Evolutionary conservation across 768 basidiomycete species (phyloP), one percentile per base, ranked within the genome.

Genomic region (Holtermannia corniformis): DNA sequence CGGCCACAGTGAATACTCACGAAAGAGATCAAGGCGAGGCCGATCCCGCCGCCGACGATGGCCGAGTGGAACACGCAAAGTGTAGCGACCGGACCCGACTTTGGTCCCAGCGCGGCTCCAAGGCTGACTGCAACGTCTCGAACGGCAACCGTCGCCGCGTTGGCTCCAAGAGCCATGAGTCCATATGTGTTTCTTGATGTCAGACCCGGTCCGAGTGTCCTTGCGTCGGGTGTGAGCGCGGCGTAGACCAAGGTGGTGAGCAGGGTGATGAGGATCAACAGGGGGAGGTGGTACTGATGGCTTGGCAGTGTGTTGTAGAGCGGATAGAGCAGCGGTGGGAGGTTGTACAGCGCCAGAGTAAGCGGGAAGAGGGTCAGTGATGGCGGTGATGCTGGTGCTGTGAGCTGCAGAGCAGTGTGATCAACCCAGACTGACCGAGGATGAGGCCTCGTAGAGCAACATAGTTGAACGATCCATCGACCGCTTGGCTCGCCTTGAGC

Each of bases 301-400:
- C 32, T 37, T 37, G 63, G 66, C 10, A 61, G 54, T 7, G 61
- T 49, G 43, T 65, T 65, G 57, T 61, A 68, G 1, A 63, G 52
- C 4, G 66, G 63, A 2, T 50, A 57, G 5, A 68, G 55, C 23
- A 65, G 56, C 32, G 32, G 32, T 16, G 32, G 32, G 7, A 37
- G 32, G 16, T 37, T 37, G 16, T 37, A 16, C 32, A 37, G 32
- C 16, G 32, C 32, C 16, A 37, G 32, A 7, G 32, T 37, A 7
- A 37, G 16, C 16, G 32, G 32, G 7, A 37, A 7, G 10, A 37
- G 16, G 32, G 7, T 37, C 32, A 37, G 16, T 37, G 7, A 16
- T 37, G 32, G 32, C 32, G 32, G 32, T 7, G 16, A 16, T 16
- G 32, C 32, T 37, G n/a, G n/a, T n/a, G n/a, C n/a, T n/a, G n/a